A percentile compares a stretch with the other conserved stretches of the same genome.
These are phyloP conservation scores for Pisolithus tinctorius DNA, from an alignment of 768 basidiomycete genomes.

Conservation along the genomic window DNA sequence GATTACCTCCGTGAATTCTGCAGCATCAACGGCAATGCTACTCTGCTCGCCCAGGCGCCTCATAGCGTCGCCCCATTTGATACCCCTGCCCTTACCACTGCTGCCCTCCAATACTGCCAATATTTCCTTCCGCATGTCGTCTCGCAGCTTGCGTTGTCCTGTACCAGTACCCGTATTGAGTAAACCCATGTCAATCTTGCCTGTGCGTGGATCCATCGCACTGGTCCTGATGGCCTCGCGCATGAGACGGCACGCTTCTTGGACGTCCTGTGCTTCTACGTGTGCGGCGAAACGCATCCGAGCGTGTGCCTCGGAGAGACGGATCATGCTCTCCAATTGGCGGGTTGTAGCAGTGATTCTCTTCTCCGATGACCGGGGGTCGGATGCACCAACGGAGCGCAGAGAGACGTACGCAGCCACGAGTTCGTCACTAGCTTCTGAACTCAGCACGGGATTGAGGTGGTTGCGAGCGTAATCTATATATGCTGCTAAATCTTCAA, in stretches of 20 bases:
- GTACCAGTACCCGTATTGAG: conserved; percentile 90
- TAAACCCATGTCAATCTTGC: conserved; percentile 95
- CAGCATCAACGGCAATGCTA: conserved; percentile 67
- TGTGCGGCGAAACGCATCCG: conserved; percentile 89
- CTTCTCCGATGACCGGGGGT: conserved; percentile 82
- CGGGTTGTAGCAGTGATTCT: conserved; percentile 97
- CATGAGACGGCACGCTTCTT: conserved; percentile 92
- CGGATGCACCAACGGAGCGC: conserved; percentile 80
- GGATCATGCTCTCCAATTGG: conserved; percentile 95
- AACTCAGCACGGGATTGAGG: conserved; percentile 80
- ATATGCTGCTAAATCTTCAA: conserved; percentile 88
- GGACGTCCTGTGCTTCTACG: conserved; percentile 83
- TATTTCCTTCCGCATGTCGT: conserved; percentile 86
- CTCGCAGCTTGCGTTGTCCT: conserved; percentile 77
- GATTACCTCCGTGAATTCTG: conserved; percentile 79
- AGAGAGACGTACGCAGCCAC: conserved; percentile 89
- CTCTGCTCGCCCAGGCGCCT: conserved; percentile 79
- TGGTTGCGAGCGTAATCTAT: conserved; percentile 88
- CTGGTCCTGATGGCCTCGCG: conserved; percentile 91
- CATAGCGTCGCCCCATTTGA: conserved; percentile 81
- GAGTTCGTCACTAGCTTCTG: conserved; percentile 78
- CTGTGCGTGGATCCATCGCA: conserved; percentile 93
- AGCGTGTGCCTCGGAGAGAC: conserved; percentile 93
- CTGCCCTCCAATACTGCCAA: conserved; percentile 51
- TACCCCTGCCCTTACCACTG: conserved; percentile 47